phyloP scores from a whole-genome alignment of 345 rosid genomes.

The Rhodomyrtus tomentosa region DNA sequence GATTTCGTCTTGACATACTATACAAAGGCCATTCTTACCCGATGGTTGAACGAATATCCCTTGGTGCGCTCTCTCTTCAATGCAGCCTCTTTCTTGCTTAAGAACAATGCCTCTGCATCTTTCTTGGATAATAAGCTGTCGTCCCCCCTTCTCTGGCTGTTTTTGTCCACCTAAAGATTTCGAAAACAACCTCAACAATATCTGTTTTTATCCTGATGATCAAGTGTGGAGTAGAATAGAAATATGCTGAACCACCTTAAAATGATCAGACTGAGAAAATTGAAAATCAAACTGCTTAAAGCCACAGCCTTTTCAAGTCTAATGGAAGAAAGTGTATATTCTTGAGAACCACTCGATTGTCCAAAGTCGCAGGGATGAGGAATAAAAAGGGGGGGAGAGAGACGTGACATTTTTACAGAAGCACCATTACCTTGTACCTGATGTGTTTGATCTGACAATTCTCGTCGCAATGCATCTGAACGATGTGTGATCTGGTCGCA shows the following conservation, averaged over 20 bases:
- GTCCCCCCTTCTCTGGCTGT: slow-evolving; percentile 69
- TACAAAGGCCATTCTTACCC: slow-evolving; percentile 28
- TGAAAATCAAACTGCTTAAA: background rate
- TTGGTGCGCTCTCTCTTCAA: slow-evolving; percentile 53
- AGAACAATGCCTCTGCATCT: slow-evolving; percentile 46
- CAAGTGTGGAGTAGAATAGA: background rate
- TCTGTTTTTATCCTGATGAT: background rate
- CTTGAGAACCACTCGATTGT: background rate
- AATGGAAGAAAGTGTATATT: background rate
- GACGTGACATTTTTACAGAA: background rate
- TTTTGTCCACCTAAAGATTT: slow-evolving; percentile 48
- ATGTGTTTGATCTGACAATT: slow-evolving; percentile 26
- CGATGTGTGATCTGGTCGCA: slow-evolving; percentile 36
- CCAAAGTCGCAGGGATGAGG: background rate
- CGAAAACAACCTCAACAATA: background rate
- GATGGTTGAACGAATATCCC: slow-evolving; percentile 50
- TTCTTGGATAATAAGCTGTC: slow-evolving; percentile 73
- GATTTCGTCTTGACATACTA: background rate
- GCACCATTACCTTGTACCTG: slow-evolving; percentile 32
- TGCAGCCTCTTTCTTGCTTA: slow-evolving; percentile 67
- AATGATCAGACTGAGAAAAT: background rate
- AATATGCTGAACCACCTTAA: background rate
- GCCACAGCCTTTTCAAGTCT: background rate
- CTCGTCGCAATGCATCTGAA: slow-evolving; percentile 28
- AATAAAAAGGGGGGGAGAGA: background rate